phyloP scores from a whole-genome alignment of 495 filamentous ascomycete genomes.

The Peziza echinospora region DNA sequence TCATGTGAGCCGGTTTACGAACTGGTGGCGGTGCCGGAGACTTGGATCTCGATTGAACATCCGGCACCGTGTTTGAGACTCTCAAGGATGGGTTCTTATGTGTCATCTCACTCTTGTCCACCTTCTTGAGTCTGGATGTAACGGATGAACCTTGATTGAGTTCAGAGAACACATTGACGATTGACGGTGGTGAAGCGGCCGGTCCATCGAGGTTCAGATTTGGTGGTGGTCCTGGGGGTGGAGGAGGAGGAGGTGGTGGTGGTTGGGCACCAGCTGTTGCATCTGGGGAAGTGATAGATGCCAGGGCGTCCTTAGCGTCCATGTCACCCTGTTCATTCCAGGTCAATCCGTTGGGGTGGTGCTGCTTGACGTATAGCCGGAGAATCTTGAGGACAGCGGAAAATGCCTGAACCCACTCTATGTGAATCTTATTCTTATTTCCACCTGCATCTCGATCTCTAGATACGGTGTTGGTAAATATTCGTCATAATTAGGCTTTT shows the following conservation, averaged over 20 bases:
- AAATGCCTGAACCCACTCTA: constrained; percentile 72
- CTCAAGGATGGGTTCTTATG: constrained; percentile 95
- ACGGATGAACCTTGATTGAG: constrained; percentile 73
- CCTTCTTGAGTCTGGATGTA: constrained; percentile 72
- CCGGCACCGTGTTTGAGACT: constrained; percentile 43
- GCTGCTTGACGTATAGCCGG: constrained; percentile 54
- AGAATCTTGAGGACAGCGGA: constrained; percentile 71
- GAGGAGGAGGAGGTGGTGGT: constrained; percentile 37
- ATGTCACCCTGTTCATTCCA: constrained; percentile 71
- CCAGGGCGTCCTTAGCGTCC: constrained; percentile 46
- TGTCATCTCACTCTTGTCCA: constrained; percentile 85
- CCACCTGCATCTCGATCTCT: not conserved
- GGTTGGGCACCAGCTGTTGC: constrained; percentile 25
- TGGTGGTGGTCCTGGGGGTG: constrained; percentile 45
- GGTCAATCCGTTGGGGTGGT: constrained; percentile 53
- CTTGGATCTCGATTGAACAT: constrained; percentile 36
- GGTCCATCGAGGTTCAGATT: constrained; percentile 2
- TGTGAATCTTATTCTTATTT: constrained; percentile 43
- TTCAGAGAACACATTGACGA: constrained; percentile 70
- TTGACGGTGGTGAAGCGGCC: constrained; percentile 22
- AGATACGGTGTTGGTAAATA: not conserved
- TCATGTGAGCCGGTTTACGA: constrained; percentile 88
- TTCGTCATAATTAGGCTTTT: not conserved
- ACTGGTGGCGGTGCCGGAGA: constrained; percentile 71
- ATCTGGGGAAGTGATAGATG: constrained; percentile 25